These are phyloP conservation scores for Zangia roseola DNA, from an alignment of 768 basidiomycete species.

Conservation along the genomic window DNA sequence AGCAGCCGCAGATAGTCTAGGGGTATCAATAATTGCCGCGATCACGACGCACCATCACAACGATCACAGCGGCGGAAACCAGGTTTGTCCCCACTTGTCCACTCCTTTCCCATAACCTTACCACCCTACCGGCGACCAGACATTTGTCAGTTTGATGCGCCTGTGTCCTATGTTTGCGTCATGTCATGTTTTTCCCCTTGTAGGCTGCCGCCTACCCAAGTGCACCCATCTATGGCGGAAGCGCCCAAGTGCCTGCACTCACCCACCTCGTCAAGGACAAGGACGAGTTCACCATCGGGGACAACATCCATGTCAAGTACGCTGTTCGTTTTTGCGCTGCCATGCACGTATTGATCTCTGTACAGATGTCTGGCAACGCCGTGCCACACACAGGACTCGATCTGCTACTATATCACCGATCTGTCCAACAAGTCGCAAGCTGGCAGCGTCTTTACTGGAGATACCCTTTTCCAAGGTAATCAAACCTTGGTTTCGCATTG, in stretches of 20 bases:
- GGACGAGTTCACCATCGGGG: constrained; percentile 74
- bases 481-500: background rate
- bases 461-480: constrained; percentile 74
- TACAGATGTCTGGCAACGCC: constrained; percentile 80
- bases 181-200: constrained; percentile 17
- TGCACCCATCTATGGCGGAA: constrained; percentile 76
- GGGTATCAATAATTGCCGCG: constrained; percentile 64
- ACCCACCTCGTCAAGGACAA: constrained; percentile 78
- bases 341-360: constrained; percentile 5
- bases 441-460: constrained; percentile 89
- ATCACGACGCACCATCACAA: constrained; percentile 92
- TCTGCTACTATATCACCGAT: constrained; percentile 79
- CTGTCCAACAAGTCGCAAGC: constrained; percentile 45
- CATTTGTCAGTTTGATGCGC: constrained; percentile 29
- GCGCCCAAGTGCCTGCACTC: constrained; percentile 60
- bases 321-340: constrained; percentile 9
- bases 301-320: constrained; percentile 61
- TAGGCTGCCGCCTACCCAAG: constrained; percentile 46
- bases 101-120: constrained; percentile 10
- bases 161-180: background rate
- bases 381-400: constrained; percentile 96
- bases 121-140: constrained; percentile 15
- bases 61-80: constrained; percentile 89
- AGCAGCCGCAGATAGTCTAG: constrained; percentile 57
- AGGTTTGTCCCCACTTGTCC: constrained; percentile 41